Evolutionary conservation across 2,329 filamentous ascomycete genomes (phyloP).

Genomic region (Cytospora schulzeri): DNA sequence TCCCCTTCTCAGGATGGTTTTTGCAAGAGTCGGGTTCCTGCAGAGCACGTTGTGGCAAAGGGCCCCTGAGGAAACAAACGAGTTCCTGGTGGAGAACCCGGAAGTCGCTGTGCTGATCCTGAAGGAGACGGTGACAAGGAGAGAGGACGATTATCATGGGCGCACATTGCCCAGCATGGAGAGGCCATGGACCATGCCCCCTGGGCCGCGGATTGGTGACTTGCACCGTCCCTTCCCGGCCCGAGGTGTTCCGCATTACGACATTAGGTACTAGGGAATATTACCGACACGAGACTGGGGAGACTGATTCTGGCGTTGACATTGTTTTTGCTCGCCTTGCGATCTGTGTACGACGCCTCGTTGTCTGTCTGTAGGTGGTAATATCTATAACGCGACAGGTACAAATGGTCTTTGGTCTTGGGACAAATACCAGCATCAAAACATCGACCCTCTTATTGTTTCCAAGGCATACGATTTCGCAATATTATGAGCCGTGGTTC

Average conservation of each 20-base stretch:
- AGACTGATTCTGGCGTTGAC: not conserved
- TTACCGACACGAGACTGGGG: not conserved
- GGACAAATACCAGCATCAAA: not conserved
- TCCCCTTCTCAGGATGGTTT: constrained; percentile 49
- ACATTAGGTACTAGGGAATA: not conserved
- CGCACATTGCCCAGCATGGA: constrained; percentile 51
- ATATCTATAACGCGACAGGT: not conserved
- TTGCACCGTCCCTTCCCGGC: constrained; percentile 3
- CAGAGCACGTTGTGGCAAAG: constrained; percentile 48
- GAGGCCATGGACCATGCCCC: constrained; percentile 17
- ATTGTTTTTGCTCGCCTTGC: not conserved
- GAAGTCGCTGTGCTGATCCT: constrained; percentile 51
- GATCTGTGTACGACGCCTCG: not conserved
- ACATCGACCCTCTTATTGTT: not conserved
- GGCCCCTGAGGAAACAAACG: constrained; percentile 43
- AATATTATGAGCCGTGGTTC: not conserved
- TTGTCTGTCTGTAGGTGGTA: not conserved
- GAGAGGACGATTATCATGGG: constrained; percentile 42
- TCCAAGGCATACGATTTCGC: not conserved
- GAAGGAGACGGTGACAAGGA: constrained; percentile 47
- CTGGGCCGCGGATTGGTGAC: not conserved
- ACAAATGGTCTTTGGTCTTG: not conserved
- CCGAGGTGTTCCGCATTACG: constrained; percentile 2
- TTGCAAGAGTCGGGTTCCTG: constrained; percentile 52
- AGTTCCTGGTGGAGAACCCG: constrained; percentile 47